A percentile compares a stretch with the other conserved stretches of the same genome.
Evolutionary conservation across 1,139 yeast genomes (phyloP).

Genomic region (Suhomyces anneliseae): DNA sequence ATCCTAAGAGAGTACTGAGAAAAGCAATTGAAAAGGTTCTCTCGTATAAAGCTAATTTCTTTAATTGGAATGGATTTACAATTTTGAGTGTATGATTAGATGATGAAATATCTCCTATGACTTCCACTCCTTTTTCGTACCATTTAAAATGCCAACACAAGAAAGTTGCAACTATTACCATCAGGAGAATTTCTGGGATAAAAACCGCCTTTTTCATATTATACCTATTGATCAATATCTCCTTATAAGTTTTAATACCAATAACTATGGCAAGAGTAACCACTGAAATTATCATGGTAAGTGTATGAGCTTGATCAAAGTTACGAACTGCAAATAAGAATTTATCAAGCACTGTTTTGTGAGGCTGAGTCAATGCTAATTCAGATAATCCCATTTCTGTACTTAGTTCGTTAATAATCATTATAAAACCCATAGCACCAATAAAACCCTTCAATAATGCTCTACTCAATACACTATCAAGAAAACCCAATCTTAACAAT

Average conservation of each 20-base stretch:
- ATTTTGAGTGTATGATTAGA: conserved; percentile 11
- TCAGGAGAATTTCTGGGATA: conserved; percentile 33
- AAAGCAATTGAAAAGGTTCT: conserved; percentile 30
- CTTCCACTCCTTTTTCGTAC: conserved; percentile 28
- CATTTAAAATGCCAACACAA: conserved; percentile 25
- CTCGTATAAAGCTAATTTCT: conserved; percentile 22
- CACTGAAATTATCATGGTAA: conserved; percentile 23
- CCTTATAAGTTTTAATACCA: conserved; percentile 20
- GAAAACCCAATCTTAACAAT: conserved; percentile 30
- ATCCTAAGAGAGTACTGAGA: conserved; percentile 33
- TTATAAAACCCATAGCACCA: conserved; percentile 38
- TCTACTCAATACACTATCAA: conserved; percentile 33
- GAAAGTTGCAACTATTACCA: conserved; percentile 32
- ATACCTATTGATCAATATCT: conserved; percentile 18
- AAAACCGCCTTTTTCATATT: conserved; percentile 22
- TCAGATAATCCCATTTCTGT: conserved; percentile 30
- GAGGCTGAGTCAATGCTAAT: conserved; percentile 21
- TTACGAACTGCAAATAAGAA: conserved; percentile 19
- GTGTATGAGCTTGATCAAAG: conserved; percentile 19
- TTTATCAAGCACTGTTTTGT: conserved; percentile 26
- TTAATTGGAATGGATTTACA: conserved; percentile 25
- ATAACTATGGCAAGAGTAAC: conserved; percentile 26
- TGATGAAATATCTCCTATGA: conserved; percentile 27
- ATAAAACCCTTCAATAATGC: conserved; percentile 35
- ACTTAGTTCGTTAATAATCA: conserved; percentile 33